These are phyloP conservation scores for Tribonema minus DNA, from an alignment of 108 stramenopile genomes.

Conservation along the genomic window DNA sequence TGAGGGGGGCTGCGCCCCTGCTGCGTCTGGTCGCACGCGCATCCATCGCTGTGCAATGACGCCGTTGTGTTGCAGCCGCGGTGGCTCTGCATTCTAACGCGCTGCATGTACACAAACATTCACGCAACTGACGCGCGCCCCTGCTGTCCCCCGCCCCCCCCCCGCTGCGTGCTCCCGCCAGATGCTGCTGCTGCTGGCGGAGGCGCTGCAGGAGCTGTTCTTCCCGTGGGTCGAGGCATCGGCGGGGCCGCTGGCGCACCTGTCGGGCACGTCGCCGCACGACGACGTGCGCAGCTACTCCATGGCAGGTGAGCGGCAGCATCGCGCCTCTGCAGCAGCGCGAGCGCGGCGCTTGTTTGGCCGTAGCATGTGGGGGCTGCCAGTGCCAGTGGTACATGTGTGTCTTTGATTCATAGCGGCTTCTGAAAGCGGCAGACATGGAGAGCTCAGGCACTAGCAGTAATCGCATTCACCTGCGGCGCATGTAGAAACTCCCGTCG, in stretches of 20 bases:
- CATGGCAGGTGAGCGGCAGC: neutral
- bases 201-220: constrained; percentile 44
- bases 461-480: too few relatives aligned
- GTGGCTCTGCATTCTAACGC: too few relatives aligned
- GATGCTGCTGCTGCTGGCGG: constrained; percentile 41
- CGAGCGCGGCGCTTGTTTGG: too few relatives aligned
- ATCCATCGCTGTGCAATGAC: neutral
- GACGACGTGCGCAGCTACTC: constrained; percentile 18
- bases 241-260: constrained; percentile 14
- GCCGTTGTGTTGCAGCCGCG: neutral
- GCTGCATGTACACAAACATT: too few relatives aligned
- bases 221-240: constrained; percentile 32
- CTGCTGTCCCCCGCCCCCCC: neutral
- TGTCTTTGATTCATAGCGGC: too few relatives aligned
- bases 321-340: too few relatives aligned
- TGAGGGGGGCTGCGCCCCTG: too few relatives aligned
- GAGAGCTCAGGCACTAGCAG: too few relatives aligned
- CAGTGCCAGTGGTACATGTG: too few relatives aligned
- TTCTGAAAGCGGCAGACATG: too few relatives aligned
- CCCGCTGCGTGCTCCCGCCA: neutral
- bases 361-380: neutral
- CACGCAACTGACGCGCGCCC: too few relatives aligned
- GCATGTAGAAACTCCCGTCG: too few relatives aligned
- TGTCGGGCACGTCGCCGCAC: constrained; percentile 28
- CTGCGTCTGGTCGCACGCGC: neutral